Evolutionary conservation across 495 filamentous ascomycete genomes (phyloP).

Genomic region (Talaromyces thailandensis): DNA sequence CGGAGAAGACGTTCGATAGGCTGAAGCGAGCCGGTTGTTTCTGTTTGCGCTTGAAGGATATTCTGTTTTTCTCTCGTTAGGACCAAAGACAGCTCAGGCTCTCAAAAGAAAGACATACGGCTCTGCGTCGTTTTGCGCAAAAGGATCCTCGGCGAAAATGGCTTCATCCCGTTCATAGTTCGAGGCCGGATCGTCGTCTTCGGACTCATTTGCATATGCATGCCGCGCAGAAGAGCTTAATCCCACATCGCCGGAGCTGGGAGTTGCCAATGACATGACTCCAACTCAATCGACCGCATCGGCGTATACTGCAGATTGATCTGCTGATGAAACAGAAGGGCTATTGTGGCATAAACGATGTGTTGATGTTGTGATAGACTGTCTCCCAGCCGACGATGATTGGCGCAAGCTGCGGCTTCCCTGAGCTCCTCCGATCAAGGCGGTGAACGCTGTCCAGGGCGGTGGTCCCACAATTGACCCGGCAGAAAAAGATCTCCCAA

Average conservation of each 20-base stretch:
- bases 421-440: background rate
- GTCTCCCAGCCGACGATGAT: background rate
- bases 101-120: background rate
- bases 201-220: background rate
- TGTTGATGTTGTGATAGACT: background rate
- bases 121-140: background rate
- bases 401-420: background rate
- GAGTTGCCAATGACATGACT: constrained; percentile 6
- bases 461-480: background rate
- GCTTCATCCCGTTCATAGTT: constrained; percentile 2
- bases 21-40: constrained; percentile 52
- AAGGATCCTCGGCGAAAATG: constrained; percentile 7
- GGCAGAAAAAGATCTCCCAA: constrained; percentile 6
- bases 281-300: background rate
- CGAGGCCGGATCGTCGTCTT: constrained; percentile 1
- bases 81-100: background rate
- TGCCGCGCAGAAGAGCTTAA: background rate
- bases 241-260: constrained; percentile 5
- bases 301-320: background rate
- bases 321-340: background rate
- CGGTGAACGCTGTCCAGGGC: background rate
- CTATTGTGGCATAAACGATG: background rate
- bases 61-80: constrained; percentile 27
- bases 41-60: constrained; percentile 79
- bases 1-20: constrained; percentile 48